These are phyloP conservation scores for Pyrrhoderma lamaoense DNA, from an alignment of 1,284 basidiomycete species.

Conservation along the genomic window DNA sequence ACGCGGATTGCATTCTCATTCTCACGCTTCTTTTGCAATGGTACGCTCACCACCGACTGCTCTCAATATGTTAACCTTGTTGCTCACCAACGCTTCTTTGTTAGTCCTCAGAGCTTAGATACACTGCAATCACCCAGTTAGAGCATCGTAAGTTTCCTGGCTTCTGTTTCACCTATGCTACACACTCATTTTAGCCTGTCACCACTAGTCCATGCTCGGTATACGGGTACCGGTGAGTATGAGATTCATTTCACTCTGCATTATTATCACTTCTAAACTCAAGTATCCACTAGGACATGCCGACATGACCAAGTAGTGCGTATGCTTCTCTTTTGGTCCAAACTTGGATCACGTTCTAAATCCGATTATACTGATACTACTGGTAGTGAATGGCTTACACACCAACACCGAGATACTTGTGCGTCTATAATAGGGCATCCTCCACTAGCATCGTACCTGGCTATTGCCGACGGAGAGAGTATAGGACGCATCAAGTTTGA, in stretches of 20 bases:
- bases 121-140: constrained; percentile 90
- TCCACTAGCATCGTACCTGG: constrained; percentile 77
- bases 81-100: constrained; percentile 10
- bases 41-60: constrained; percentile 29
- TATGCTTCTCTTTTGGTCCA: constrained; percentile 15
- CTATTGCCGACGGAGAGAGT: constrained; percentile 90
- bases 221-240: constrained; percentile 81
- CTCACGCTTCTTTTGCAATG: constrained; percentile 33
- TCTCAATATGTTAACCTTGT: neutral
- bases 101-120: constrained; percentile 82
- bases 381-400: constrained; percentile 90
- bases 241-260: neutral
- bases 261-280: constrained; percentile 13
- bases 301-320: constrained; percentile 89
- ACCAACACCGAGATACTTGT: constrained; percentile 94
- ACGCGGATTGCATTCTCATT: constrained; percentile 12
- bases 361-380: constrained; percentile 1
- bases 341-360: constrained; percentile 1
- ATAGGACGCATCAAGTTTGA: constrained; percentile 90
- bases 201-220: constrained; percentile 81
- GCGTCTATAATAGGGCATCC: constrained; percentile 91
- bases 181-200: neutral
- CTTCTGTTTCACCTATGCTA: constrained; percentile 11
- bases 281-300: constrained; percentile 64
- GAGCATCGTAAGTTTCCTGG: constrained; percentile 67